Evolutionary conservation across 1,139 yeast species (phyloP), one percentile per base, ranked within the genome.

Genomic region (Nakaseomyces bracarensis): DNA sequence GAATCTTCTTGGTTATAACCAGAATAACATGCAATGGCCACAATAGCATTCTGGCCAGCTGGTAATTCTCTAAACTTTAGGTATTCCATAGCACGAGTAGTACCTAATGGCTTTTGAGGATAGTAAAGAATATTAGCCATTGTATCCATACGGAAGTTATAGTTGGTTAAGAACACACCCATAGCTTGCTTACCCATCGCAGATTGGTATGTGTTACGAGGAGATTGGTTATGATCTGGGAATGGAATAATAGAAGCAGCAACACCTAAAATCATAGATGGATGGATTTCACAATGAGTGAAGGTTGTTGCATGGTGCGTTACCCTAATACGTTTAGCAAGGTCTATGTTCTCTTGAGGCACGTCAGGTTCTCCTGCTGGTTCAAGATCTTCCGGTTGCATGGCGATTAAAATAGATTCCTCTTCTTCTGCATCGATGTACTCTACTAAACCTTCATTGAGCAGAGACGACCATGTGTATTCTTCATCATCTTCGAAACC

Each of bases 141-240:
- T 3, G 98, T 91, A 67, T 91, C 99, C 98, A 91, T 91, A 70
- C 99, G 85, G 41, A 89, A 96, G 43, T 83, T 77, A 63, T 91
- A 93, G 61, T 91, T 91, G 4, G 98, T 91, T 59, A 91, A 74
- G 66, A 86, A 89, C n/a, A 93, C 98, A 62, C 99, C 99, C 98
- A 91, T 91, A 46, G 99, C 99, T 70, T 91, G 99, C 67, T 91
- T 91, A 78, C 98, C 98, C 98, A 91, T 91, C 50, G 98, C 98
- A 61, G 96, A 87, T 70, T 91, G 98, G 68, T 91, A 91, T 5
- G 98, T 91, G 65, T 91, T 91, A 79, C 98, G 94, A 46, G 98
- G 98, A 46, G 97, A 89, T 72, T 91, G 99, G 66, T 91, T 91
- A 67, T 91, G 99, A 68, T 91, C 98, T 13, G 99, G 99, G 84